Conservation (phyloP, 139 green algal genomes). For the Coccomyxa sp. region DNA sequence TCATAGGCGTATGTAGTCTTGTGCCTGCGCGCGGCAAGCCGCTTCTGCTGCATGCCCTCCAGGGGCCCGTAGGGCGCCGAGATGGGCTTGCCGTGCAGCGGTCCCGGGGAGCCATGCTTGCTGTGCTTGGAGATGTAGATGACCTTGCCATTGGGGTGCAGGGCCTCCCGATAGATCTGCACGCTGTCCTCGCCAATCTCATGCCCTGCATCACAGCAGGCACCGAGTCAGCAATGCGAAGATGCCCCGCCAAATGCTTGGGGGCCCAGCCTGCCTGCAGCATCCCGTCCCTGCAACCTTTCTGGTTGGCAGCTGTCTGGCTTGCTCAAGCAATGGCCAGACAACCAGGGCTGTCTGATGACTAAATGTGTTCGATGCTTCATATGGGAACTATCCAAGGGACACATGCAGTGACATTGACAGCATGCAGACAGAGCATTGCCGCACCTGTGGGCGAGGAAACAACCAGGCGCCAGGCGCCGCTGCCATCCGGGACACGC, state of each 20-base stretch:
- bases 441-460: conserved; percentile 64
- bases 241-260: neutral
- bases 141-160: neutral
- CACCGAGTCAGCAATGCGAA: neutral
- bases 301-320: no score
- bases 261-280: neutral
- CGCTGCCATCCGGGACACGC: conserved; percentile 31
- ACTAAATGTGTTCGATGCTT: no score
- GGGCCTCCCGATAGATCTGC: conserved; percentile 84
- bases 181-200: conserved; percentile 83
- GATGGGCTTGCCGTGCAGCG: conserved; percentile 52
- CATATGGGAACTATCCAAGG: no score
- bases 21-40: conserved; percentile 72
- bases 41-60: conserved; percentile 71
- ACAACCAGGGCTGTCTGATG: no score
- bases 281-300: no score
- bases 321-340: no score
- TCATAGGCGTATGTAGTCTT: conserved; percentile 94
- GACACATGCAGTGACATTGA: no score
- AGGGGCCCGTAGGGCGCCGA: conserved; percentile 71
- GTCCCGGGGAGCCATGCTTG: conserved; percentile 1
- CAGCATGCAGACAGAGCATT: no score
- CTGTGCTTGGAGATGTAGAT: conserved; percentile 14
- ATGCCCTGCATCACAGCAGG: conserved; percentile 53
- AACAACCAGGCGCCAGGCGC: conserved; percentile 81